These are phyloP conservation scores for Drechslerella coelobrocha DNA, from an alignment of 2,329 filamentous ascomycete genomes.

Conservation along the genomic window DNA sequence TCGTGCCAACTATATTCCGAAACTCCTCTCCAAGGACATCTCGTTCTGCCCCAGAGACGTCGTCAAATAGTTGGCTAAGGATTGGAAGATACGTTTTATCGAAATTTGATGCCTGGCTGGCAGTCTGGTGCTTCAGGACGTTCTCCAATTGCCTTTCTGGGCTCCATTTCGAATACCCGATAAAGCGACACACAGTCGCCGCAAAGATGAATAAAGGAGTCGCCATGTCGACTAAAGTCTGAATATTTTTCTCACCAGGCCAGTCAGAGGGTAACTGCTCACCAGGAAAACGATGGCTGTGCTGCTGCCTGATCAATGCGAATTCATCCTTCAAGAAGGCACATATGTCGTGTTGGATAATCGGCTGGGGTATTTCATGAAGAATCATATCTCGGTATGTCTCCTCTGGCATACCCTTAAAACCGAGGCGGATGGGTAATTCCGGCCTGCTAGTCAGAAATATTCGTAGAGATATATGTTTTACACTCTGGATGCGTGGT, in stretches of 20 bases:
- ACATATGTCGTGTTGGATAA: conserved; percentile 55
- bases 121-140: not conserved
- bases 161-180: conserved; percentile 23
- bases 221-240: conserved; percentile 50
- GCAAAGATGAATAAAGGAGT: conserved; percentile 55
- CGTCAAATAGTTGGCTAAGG: conserved; percentile 2
- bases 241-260: conserved; percentile 48
- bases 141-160: conserved; percentile 3
- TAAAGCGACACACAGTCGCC: conserved; percentile 55
- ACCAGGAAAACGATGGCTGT: conserved; percentile 21
- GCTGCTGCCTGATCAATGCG: conserved; percentile 29
- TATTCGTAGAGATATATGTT: conserved; percentile 44
- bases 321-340: conserved; percentile 51
- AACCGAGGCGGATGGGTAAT: conserved; percentile 50
- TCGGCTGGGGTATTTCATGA: conserved; percentile 4
- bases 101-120: not conserved
- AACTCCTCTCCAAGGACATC: not conserved
- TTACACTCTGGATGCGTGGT: conserved; percentile 12
- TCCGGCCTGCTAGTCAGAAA: conserved; percentile 54
- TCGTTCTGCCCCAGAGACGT: not conserved
- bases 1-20: conserved; percentile 11
- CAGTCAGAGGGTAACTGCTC: conserved; percentile 18
- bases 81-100: conserved; percentile 14
- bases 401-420: conserved; percentile 29
- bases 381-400: conserved; percentile 38